Base-by-base conservation (phyloP, 768 basidiomycete genomes). In the Phylloporus scabripes region DNA sequence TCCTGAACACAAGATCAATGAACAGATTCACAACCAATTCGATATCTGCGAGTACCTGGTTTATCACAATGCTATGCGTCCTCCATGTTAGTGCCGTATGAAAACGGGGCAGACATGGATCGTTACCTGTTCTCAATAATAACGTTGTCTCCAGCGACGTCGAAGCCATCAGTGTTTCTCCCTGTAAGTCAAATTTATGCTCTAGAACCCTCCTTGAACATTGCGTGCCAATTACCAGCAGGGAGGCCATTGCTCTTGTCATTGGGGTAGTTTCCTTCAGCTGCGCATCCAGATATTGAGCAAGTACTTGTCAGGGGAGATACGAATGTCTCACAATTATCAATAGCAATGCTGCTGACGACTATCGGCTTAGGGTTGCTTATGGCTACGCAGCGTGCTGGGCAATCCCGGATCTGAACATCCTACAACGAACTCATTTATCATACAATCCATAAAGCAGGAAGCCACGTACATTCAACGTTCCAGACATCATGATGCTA, bases 81-180 rank as follows among this genome's bases (percentile, higher is more conserved):
- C 4, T 23, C 7, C 10, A 11, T 23, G 26, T 62, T 14, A 52
- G 15, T 39, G 2, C 1, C 5, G 1, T 26, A 31, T 23, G 15
- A 6, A 39, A 21, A 21, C 14, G 9, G 14, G 8, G 23, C 3
- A 34, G 9, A 17, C 7, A n/a, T 1, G 2, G 1, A 29, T 34
- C 17, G 38, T 48, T 38, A 68, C 65, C 66, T 17, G 0, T 54
- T 31, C 18, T 49, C 33, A 29, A 79, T 76, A 4, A 66, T 59
- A 28, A 79, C 0, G 7, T 58, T 44, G 40, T 71, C 62, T 14
- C 70, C 71, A 42, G 62, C 52, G 46, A 69, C 59, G 43, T 79
- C 77, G 38, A 79, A 78, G 12, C 75, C 78, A 34, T 79, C 77
- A 2, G 75, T 79, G 52, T 79, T 79, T 55, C 60, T 74, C 21